A percentile compares a stretch with the other conserved stretches of the same genome.
Evolutionary conservation across 2,329 filamentous ascomycete species (phyloP).

Genomic region (Aspergillus fumigatiaffinis): DNA sequence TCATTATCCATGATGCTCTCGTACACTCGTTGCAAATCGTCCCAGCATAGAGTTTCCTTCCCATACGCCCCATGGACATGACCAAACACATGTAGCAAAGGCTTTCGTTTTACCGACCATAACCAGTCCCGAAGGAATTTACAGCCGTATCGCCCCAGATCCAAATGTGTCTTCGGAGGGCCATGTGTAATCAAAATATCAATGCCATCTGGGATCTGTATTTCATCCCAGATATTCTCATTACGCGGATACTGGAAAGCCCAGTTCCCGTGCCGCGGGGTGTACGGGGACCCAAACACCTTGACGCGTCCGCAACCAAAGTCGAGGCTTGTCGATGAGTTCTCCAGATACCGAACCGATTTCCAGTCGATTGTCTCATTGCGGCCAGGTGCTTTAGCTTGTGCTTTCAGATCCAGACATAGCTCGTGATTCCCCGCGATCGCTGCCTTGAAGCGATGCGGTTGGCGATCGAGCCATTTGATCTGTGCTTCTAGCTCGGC

Average conservation of each 20-base stretch:
- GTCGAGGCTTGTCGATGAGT: neutral
- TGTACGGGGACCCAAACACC: slow-evolving; percentile 71
- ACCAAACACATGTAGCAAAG: slow-evolving; percentile 74
- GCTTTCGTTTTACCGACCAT: slow-evolving; percentile 60
- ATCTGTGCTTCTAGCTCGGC: slow-evolving; percentile 69
- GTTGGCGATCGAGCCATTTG: slow-evolving; percentile 67
- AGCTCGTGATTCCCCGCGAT: slow-evolving; percentile 83
- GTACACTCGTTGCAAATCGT: slow-evolving; percentile 63
- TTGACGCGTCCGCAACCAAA: neutral
- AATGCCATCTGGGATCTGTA: slow-evolving; percentile 62
- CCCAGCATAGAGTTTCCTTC: slow-evolving; percentile 61
- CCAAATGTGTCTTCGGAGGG: slow-evolving; percentile 67
- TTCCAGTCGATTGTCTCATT: neutral
- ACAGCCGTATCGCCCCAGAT: slow-evolving; percentile 55
- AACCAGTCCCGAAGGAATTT: slow-evolving; percentile 62
- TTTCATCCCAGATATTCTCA: slow-evolving; percentile 41
- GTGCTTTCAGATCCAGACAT: slow-evolving; percentile 57
- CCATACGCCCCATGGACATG: slow-evolving; percentile 73
- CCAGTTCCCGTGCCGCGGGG: slow-evolving; percentile 68
- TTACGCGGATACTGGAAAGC: slow-evolving; percentile 68
- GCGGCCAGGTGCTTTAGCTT: neutral
- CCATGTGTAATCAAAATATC: slow-evolving; percentile 76
- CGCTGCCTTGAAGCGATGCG: slow-evolving; percentile 71
- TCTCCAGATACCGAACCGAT: neutral
- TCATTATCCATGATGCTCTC: slow-evolving; percentile 51